Evolutionary conservation across 2,329 filamentous ascomycete genomes (phyloP).

Genomic region (Coniochaeta prunicola): DNA sequence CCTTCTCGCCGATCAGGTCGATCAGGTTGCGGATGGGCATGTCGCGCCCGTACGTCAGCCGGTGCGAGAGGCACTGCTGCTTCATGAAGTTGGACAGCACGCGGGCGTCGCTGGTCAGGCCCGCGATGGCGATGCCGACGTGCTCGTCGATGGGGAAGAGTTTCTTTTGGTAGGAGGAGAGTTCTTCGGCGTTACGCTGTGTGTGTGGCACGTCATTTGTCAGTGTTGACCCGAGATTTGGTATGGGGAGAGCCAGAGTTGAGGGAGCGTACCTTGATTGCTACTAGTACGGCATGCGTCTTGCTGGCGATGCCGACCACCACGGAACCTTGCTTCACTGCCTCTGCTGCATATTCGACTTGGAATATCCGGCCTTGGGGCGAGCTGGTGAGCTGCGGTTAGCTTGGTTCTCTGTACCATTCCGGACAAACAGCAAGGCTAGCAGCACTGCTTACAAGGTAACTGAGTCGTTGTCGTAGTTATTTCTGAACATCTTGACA

Average conservation of each 20-base stretch:
- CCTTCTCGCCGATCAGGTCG: conserved; percentile 87
- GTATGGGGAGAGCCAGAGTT: background rate
- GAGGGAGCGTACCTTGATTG: conserved; percentile 69
- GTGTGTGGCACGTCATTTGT: too few relatives aligned
- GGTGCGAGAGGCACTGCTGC: conserved; percentile 92
- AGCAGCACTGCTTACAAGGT: conserved; percentile 84
- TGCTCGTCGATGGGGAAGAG: conserved; percentile 95
- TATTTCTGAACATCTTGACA: conserved; percentile 92
- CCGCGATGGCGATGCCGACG: conserved; percentile 90
- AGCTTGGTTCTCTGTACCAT: conserved; percentile 19
- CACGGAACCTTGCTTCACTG: conserved; percentile 97
- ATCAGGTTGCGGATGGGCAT: conserved; percentile 88
- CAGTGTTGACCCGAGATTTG: too few relatives aligned
- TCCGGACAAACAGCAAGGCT: conserved; percentile 9
- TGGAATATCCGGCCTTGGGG: conserved; percentile 99
- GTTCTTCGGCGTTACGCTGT: conserved; percentile 96
- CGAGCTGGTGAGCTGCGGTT: conserved; percentile 54
- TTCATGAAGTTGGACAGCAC: conserved; percentile 99
- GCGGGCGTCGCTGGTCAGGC: conserved; percentile 93
- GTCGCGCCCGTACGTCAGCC: conserved; percentile 90
- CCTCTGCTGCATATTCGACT: conserved; percentile 97
- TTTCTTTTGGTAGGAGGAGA: conserved; percentile 99
- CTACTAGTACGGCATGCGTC: conserved; percentile 92
- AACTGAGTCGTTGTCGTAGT: conserved; percentile 99
- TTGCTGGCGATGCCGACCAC: conserved; percentile 97